Conservation (phyloP, 768 basidiomycete species). For the Mycena olivaceomarginata region DNA sequence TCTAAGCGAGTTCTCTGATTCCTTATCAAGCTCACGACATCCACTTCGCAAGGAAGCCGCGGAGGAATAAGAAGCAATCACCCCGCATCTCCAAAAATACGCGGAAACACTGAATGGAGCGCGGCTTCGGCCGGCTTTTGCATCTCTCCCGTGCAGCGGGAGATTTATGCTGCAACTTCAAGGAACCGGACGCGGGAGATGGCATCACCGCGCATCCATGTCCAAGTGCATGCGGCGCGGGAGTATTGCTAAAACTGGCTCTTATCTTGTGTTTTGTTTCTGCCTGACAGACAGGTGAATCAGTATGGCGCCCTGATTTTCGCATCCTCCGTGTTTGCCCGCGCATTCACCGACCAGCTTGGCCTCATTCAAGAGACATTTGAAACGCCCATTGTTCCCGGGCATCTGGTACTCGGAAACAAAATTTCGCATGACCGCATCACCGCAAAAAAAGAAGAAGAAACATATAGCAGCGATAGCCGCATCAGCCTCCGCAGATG, state of each 20-base stretch:
- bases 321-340: neutral
- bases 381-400: neutral
- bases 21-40: neutral
- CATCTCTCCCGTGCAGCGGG: neutral
- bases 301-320: neutral
- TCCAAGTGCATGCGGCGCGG: neutral
- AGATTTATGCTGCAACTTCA: neutral
- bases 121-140: neutral
- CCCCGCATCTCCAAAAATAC: neutral
- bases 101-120: neutral
- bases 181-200: constrained; percentile 3
- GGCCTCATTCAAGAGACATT: neutral
- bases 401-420: neutral
- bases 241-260: neutral
- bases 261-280: neutral
- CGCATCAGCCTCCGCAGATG: constrained; percentile 16
- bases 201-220: neutral
- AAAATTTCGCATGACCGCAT: neutral
- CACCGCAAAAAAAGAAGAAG: neutral
- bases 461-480: neutral
- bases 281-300: neutral
- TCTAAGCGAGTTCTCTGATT: neutral
- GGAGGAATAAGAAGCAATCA: neutral
- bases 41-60: neutral
- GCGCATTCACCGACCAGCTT: neutral